Percentiles rank a stretch among this genome's conserved stretches.
Conservation (phyloP, 208 protist species). For the Vickermania ingenoplastis region DNA sequence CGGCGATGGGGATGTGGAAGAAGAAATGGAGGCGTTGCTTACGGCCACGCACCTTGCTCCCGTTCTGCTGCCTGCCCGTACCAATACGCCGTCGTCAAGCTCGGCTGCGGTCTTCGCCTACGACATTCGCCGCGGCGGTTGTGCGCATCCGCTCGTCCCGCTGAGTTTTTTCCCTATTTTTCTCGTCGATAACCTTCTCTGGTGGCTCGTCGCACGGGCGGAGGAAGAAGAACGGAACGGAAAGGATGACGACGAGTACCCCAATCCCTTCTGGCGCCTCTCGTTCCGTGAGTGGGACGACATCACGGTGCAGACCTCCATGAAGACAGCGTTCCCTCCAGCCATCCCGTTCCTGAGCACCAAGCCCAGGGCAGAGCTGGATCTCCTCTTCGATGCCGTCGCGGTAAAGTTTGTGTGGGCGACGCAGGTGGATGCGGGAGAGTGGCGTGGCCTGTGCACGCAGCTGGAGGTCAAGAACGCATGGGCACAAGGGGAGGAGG, state of each 20-base stretch:
- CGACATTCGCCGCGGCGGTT: too few relatives aligned
- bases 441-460: not conserved
- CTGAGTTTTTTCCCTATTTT: not conserved
- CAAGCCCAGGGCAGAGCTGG: not conserved
- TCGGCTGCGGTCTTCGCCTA: too few relatives aligned
- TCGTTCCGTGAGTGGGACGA: not conserved
- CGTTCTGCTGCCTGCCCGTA: too few relatives aligned
- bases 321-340: not conserved
- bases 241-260: not conserved
- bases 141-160: not conserved
- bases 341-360: not conserved
- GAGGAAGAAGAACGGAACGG: not conserved
- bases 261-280: not conserved
- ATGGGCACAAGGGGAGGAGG: not conserved
- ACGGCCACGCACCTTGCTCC: too few relatives aligned
- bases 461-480: not conserved
- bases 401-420: not conserved
- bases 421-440: not conserved
- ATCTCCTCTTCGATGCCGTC: not conserved
- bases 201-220: not conserved
- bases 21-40: too few relatives aligned
- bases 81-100: too few relatives aligned
- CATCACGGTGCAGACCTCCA: not conserved
- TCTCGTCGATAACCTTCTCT: not conserved
- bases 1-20: too few relatives aligned